These are phyloP conservation scores for Iberis pinnata DNA, from an alignment of 345 rosid species.

Conservation along the genomic window DNA sequence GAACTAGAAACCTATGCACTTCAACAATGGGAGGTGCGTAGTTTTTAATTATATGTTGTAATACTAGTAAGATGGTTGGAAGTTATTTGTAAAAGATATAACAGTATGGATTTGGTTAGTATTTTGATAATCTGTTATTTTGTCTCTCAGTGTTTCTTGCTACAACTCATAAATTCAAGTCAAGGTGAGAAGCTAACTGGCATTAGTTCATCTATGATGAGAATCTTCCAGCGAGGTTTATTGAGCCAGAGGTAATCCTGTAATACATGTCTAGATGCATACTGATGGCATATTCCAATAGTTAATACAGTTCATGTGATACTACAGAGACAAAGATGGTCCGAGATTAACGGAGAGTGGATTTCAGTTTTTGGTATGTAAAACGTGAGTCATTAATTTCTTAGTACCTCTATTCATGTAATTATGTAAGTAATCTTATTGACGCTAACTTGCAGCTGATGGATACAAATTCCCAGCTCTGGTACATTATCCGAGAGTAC, in stretches of 20 bases:
- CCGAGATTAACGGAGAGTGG: conserved; percentile 86
- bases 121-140: conserved; percentile 31
- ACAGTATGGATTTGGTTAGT: conserved; percentile 20
- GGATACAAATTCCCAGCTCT: conserved; percentile 97
- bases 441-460: conserved; percentile 55
- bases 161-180: conserved; percentile 77
- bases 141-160: conserved; percentile 71
- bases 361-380: conserved; percentile 92
- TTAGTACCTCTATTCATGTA: conserved; percentile 8
- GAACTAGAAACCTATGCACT: conserved; percentile 78
- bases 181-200: conserved; percentile 62
- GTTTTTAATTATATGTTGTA: conserved; percentile 20
- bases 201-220: conserved; percentile 90
- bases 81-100: neutral
- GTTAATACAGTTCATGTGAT: conserved; percentile 7
- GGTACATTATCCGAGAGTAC: conserved; percentile 97
- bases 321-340: conserved; percentile 69
- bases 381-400: conserved; percentile 23
- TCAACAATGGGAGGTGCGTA: conserved; percentile 89
- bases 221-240: conserved; percentile 82
- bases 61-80: neutral
- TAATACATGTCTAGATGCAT: conserved; percentile 12
- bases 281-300: conserved; percentile 8
- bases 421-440: conserved; percentile 10
- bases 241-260: conserved; percentile 55